Percentiles rank a stretch among this genome's conserved stretches.
These are phyloP conservation scores for Nemania serpens DNA, from an alignment of 2,329 filamentous ascomycete species.

Conservation along the genomic window DNA sequence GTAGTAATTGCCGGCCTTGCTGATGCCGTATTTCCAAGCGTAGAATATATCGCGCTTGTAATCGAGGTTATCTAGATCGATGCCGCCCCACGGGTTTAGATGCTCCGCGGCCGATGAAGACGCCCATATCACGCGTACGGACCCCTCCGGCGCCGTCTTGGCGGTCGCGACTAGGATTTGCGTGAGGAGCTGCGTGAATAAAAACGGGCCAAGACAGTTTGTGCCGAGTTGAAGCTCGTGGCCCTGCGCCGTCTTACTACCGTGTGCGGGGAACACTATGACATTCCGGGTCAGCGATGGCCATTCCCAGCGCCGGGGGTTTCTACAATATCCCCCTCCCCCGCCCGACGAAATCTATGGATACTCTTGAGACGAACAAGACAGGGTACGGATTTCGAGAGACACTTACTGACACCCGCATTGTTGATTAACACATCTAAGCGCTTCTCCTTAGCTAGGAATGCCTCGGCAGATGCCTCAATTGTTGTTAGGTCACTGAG, in stretches of 20 bases:
- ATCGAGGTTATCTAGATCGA: conserved; percentile 40
- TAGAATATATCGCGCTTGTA: conserved; percentile 34
- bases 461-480: conserved; percentile 28
- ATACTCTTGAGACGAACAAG: too few species aligned
- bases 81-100: conserved; percentile 32
- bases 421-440: conserved; percentile 49
- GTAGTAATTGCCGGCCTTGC: conserved; percentile 40
- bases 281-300: background rate
- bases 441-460: conserved; percentile 34
- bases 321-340: too few species aligned
- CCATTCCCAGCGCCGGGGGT: too few species aligned
- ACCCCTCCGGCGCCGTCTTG: conserved; percentile 28
- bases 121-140: conserved; percentile 41
- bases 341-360: too few species aligned
- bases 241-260: conserved; percentile 43
- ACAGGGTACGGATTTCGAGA: background rate
- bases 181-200: conserved; percentile 40
- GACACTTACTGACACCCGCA: conserved; percentile 42
- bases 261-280: conserved; percentile 41
- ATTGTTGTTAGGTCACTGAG: conserved; percentile 33
- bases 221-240: conserved; percentile 41
- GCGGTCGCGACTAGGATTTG: conserved; percentile 35
- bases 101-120: conserved; percentile 37
- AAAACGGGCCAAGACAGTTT: conserved; percentile 39
- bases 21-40: conserved; percentile 35